Evolutionary conservation across 2,329 filamentous ascomycete genomes (phyloP), one percentile per base, ranked within the genome.

Genomic region (Curvularia verruculosa): DNA sequence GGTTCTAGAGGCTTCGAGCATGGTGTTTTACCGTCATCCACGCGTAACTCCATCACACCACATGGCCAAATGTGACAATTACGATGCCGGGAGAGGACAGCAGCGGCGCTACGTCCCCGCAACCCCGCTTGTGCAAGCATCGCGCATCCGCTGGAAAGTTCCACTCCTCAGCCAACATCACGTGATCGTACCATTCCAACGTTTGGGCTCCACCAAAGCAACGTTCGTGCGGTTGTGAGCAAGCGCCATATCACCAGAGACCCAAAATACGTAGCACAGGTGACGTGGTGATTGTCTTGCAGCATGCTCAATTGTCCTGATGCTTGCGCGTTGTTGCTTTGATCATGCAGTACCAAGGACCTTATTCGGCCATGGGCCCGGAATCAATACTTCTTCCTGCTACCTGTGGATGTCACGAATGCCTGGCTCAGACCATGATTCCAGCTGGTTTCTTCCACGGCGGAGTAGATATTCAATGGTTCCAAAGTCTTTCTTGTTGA

Each of bases 381-480:
- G 18, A 34, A 37, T 31, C 26, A 28, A 47, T 26, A 43, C 41
- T 18, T 45, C 39, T 49, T n/a, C 24, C 12, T 46, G 43, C 28
- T 46, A 60, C 54, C 49, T 61, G 39, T 58, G 67, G 10, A 70
- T 63, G 74, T 95, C 91, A 70, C 87, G 91, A 68, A 96, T 92
- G 2, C 89, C 89, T 24, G 89, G 87, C 5, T 88, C 85, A n/a
- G 89, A 86, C 77, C 95, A 95, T 44, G 87, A 84, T 61, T 96
- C 91, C 18, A 97, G 81, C 73, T 96, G 92, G 43, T 91, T 85
- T 39, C 85, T 84, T 21, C 93, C 93, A 74, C 91, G 94, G 58
- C 93, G 85, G 49, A 97, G 74, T 31, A 96, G 80, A 74, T 91
- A 95, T 76, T 97, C 93, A 55, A 97, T 89, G 5, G 92, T 88